Conservation (phyloP, 2,329 filamentous ascomycete species). For the Didymella lethalis region DNA sequence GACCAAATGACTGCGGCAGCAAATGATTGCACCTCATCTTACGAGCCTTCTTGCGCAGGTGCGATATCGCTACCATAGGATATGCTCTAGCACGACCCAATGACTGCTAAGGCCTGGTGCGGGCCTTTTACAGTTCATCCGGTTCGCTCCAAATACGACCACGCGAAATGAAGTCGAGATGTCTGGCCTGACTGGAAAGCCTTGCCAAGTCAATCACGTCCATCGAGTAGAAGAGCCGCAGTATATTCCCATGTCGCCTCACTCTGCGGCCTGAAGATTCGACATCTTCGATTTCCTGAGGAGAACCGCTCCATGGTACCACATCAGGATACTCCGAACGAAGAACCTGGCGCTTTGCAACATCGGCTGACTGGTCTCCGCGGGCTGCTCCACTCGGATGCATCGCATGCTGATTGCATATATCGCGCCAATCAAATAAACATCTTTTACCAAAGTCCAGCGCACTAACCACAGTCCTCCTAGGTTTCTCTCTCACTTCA, state of each 20-base stretch:
- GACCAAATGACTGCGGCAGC: slow-evolving; percentile 31
- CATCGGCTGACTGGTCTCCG: slow-evolving; percentile 37
- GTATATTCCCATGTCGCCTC: slow-evolving; percentile 24
- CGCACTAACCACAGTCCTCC: slow-evolving; percentile 36
- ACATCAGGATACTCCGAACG: slow-evolving; percentile 4
- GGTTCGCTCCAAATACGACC: background rate
- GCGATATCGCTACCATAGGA: slow-evolving; percentile 34
- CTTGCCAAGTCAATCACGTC: background rate
- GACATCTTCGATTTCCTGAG: background rate
- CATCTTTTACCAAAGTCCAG: slow-evolving; percentile 27
- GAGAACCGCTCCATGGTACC: background rate
- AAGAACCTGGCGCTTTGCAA: slow-evolving; percentile 4
- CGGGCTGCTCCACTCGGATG: slow-evolving; percentile 30
- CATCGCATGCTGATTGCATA: slow-evolving; percentile 28
- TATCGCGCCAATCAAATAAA: slow-evolving; percentile 35
- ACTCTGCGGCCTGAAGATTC: slow-evolving; percentile 24
- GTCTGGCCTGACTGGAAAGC: background rate
- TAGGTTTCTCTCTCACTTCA: slow-evolving; percentile 57
- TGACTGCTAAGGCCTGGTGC: background rate
- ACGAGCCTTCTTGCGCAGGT: slow-evolving; percentile 27
- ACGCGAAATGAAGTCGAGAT: background rate
- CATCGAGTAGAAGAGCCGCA: background rate
- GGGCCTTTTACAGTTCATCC: background rate
- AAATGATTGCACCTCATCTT: slow-evolving; percentile 39
- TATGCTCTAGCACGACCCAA: background rate